phyloP scores from a whole-genome alignment of 176 grass and related monocot genomes.

The Puccinellia tenuiflora region DNA sequence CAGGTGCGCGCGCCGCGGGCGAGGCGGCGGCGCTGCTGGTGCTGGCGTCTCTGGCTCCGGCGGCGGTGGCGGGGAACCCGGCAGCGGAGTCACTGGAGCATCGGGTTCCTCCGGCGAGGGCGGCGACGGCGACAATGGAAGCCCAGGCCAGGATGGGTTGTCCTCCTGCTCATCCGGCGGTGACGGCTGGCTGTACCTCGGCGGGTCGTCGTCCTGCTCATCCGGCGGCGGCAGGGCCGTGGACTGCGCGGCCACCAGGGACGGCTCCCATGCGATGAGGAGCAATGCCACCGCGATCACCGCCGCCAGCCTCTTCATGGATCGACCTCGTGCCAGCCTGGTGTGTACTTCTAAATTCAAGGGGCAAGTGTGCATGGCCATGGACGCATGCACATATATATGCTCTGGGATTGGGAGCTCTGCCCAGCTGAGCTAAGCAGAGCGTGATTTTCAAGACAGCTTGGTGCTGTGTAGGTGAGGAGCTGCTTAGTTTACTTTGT shows the following conservation, averaged over 20 bases:
- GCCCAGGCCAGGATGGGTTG: not conserved
- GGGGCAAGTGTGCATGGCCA: not conserved
- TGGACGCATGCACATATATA: not conserved
- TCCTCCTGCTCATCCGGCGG: not conserved
- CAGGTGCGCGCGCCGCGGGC: not conserved
- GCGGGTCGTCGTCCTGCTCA: not conserved
- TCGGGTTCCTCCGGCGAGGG: not conserved
- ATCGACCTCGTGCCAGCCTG: not conserved
- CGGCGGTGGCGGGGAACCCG: not conserved
- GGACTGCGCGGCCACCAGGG: not conserved
- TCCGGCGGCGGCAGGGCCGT: not conserved
- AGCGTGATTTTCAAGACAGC: not conserved
- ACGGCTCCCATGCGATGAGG: not conserved
- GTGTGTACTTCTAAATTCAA: not conserved
- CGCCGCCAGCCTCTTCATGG: not conserved
- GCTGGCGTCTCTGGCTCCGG: not conserved
- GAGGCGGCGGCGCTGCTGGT: not conserved
- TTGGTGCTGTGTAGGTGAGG: slow-evolving; percentile 25
- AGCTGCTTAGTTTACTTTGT: not conserved
- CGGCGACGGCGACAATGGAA: not conserved
- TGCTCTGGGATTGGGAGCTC: not conserved
- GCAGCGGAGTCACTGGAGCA: not conserved
- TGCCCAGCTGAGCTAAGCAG: not conserved
- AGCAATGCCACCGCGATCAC: slow-evolving; percentile 14
- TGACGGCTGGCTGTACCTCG: not conserved